Evolutionary conservation across 306 rosid species (phyloP).

Genomic region (Cucumis melo): DNA sequence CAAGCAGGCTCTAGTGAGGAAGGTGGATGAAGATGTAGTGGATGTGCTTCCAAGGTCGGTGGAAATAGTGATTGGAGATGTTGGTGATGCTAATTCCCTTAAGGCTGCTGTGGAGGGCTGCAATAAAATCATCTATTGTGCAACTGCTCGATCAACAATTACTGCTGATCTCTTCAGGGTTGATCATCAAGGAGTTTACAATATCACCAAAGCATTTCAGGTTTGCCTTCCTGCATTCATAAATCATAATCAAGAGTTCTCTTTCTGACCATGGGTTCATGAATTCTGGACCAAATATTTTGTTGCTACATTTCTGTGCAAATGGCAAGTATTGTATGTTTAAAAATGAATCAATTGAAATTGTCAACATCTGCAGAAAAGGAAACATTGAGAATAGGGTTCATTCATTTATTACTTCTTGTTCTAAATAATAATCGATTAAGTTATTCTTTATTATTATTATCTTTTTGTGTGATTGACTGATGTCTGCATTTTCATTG

Average conservation of each 20-base stretch:
- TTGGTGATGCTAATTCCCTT: constrained; percentile 66
- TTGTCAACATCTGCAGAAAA: not conserved
- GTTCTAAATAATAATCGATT: too few relatives aligned
- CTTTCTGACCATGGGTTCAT: not conserved
- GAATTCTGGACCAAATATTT: not conserved
- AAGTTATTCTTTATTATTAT: too few relatives aligned
- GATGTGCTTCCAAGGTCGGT: constrained; percentile 88
- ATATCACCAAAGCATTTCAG: constrained; percentile 85
- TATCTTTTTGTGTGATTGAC: not conserved
- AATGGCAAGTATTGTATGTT: not conserved
- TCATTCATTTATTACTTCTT: not conserved
- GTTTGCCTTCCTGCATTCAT: constrained; percentile 17
- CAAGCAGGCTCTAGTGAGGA: constrained; percentile 73
- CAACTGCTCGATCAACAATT: constrained; percentile 84
- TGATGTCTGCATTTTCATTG: not conserved
- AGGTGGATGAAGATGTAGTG: constrained; percentile 48
- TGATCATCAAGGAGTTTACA: constrained; percentile 78
- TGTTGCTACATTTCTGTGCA: not conserved
- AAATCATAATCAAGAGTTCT: not conserved
- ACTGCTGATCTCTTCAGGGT: constrained; percentile 87
- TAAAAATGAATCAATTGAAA: not conserved
- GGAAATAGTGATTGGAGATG: constrained; percentile 69
- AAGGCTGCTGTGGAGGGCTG: constrained; percentile 58
- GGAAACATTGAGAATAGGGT: not conserved
- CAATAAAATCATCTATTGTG: constrained; percentile 82